Conservation (phyloP, 805 yeast species). For the Ogataea chonburiensis region DNA sequence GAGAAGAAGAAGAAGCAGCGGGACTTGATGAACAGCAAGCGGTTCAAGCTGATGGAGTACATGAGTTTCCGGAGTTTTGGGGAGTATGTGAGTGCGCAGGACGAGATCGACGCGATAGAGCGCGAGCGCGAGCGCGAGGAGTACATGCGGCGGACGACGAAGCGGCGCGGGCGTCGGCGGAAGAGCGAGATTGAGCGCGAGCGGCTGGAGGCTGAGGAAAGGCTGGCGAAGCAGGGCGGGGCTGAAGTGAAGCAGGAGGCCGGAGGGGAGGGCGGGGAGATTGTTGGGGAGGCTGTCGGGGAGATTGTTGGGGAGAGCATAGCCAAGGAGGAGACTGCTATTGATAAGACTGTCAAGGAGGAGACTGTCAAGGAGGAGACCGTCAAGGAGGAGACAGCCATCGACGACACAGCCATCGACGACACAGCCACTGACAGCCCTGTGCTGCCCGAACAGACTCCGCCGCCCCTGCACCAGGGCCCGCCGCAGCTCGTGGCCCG, state of each 20-base stretch:
- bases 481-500: constrained; percentile 63
- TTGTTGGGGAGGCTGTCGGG: neutral
- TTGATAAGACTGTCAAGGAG: neutral
- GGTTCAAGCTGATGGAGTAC: constrained; percentile 59
- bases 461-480: constrained; percentile 49
- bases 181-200: constrained; percentile 36
- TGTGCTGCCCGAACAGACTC: neutral
- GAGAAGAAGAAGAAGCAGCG: constrained; percentile 76
- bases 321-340: neutral
- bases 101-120: constrained; percentile 52
- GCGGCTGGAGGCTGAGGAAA: constrained; percentile 32
- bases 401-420: constrained; percentile 2
- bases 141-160: constrained; percentile 20
- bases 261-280: constrained; percentile 1
- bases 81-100: constrained; percentile 57
- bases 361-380: neutral
- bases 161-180: constrained; percentile 45
- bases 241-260: constrained; percentile 1
- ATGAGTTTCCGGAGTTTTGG: constrained; percentile 51
- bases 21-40: constrained; percentile 64
- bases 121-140: constrained; percentile 38
- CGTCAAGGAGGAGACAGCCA: neutral
- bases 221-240: constrained; percentile 35
- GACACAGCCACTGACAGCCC: neutral
- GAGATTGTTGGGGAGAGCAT: neutral